Evolutionary conservation across 345 rosid genomes (phyloP), one percentile per base, ranked within the genome.

Genomic region (Salix exigua): DNA sequence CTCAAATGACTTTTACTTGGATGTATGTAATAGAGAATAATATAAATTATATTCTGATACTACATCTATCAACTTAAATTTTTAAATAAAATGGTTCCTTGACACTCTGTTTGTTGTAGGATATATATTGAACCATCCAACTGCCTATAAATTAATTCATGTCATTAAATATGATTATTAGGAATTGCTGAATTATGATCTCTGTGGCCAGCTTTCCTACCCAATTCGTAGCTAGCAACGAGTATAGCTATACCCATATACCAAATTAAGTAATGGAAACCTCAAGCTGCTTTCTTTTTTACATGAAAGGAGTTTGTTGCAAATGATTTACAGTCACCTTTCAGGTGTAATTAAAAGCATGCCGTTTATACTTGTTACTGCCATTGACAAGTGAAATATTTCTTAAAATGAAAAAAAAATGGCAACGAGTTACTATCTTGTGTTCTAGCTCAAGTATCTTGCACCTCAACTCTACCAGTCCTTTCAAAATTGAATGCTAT

Each of bases 91-190:
- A 33, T 33, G 35, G 0, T 33, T 33, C 6, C 1, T 33, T 33
- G 35, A 40, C 44, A 9, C 44, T 40, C 44, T 40, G 4, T 2
- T 71, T 70, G 30, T 66, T 48, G 6, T 75, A 0, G 30, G 21
- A 55, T 40, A 40, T 40, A 40, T 40, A 40, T 51, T 25, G 63
- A 69, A 51, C 70, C 73, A 74, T 69, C 73, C 53, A 70, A 38
- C 25, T 58, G 64, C 51, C 11, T 35, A 1, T 5, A 46, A 25
- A 63, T 42, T 64, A 13, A n/a, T 25, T 7, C n/a, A 31, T 12
- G 2, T 63, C 63, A 31, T 33, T 7, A 35, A 53, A 33, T 37
- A 35, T 23, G 61, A 33, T 33, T 30, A 63, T 63, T 26, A 26
- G 21, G 37, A 63, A 63, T 28, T 63, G 37, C 67, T 28, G 37